Evolutionary conservation across 1,139 yeast genomes (phyloP).

Genomic region (Debaryomyces udenii): DNA sequence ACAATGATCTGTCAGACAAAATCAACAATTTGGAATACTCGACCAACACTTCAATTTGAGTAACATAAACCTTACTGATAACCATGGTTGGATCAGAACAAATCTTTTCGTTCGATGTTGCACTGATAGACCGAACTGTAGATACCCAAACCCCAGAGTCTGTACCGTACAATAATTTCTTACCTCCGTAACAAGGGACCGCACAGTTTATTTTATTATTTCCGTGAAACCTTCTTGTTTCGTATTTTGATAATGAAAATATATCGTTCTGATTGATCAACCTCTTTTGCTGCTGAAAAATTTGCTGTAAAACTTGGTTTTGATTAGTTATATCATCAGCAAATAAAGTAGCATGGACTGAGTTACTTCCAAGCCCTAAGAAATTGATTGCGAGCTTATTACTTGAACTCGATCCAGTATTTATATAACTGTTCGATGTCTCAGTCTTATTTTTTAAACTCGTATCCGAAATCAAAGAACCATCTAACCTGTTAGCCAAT

Average conservation of each 20-base stretch:
- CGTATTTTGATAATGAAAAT: conserved; percentile 74
- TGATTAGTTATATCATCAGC: conserved; percentile 64
- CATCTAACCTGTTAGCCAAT: conserved; percentile 37
- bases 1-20: conserved; percentile 78
- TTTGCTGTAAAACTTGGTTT: conserved; percentile 77
- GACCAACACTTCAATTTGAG: conserved; percentile 89
- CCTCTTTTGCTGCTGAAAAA: conserved; percentile 76
- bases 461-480: conserved; percentile 44
- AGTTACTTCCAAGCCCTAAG: conserved; percentile 48
- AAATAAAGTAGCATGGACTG: conserved; percentile 47
- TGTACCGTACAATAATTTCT: conserved; percentile 87
- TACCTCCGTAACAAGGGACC: conserved; percentile 93
- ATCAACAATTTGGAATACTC: conserved; percentile 86
- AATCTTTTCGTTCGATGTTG: conserved; percentile 48
- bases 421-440: conserved; percentile 28
- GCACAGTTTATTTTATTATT: conserved; percentile 85
- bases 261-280: conserved; percentile 75
- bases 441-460: conserved; percentile 35
- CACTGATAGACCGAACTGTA: conserved; percentile 52
- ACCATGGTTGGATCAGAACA: conserved; percentile 80
- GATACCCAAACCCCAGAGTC: conserved; percentile 89
- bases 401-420: conserved; percentile 31
- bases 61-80: conserved; percentile 73
- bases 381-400: conserved; percentile 52
- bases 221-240: conserved; percentile 70